Base-by-base conservation (phyloP, 257 asterid species). In the Rhazya stricta region DNA sequence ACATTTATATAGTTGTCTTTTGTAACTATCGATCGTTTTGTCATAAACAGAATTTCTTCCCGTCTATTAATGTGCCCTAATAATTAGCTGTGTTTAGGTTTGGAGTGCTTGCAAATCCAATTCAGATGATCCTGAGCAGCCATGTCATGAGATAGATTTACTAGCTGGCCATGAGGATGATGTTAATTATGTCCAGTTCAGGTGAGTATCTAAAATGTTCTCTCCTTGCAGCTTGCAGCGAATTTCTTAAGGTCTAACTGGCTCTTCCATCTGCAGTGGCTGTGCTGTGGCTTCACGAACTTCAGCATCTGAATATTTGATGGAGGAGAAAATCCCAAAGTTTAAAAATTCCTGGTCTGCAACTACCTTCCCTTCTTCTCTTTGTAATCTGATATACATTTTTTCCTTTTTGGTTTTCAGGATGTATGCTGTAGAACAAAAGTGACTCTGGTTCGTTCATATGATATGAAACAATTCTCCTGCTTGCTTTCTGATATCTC, bases 81-180 rank as follows among this genome's bases (percentile, higher is more conserved):
- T 79, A 13, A 16, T n/a, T 45, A 76, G 66, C 62, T 60, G 11
- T 74, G 25, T 78, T 73, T 90, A 94, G 98, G 98, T 94, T 15
- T 94, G 98, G 98, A 90, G 80, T 87, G 96, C 97, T 80, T 76
- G 81, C 78, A 94, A 90, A 83, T 82, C 94, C 79, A 88, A 76
- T 78, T 75, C 86, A 69, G 95, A 88, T 79, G 90, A 86, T 77
- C 91, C 90, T 27, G 97, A 87, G 65, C 91, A 89, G 84, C 97
- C 91, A 60, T 84, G 69, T 80, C 96, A 90, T 76, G 98, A 94
- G 84, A 88, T 91, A 39, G 98, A 91, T 81, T 83, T 89, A 76
- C 85, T 94, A 82, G 91, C 93, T 82, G 98, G 98, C 73, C 98
- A 91, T 69, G 98, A 91, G 88, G 89, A 91, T 79, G 98, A 91